A percentile compares a stretch with the other conserved stretches of the same genome.
Evolutionary conservation across 306 rosid genomes (phyloP).

Genomic region (Argentina anserina): DNA sequence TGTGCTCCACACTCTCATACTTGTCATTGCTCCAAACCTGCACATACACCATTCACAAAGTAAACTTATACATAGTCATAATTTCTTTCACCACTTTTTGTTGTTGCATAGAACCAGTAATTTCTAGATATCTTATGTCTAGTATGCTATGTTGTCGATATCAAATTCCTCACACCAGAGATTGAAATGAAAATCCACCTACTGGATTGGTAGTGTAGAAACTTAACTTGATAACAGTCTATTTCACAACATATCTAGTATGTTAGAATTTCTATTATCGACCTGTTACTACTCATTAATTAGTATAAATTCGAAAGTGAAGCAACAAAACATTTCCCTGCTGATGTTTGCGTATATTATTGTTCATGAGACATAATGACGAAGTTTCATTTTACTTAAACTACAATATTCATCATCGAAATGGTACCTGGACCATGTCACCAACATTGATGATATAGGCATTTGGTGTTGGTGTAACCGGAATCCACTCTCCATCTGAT

Average conservation of each 20-base stretch:
- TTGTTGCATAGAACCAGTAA: background rate
- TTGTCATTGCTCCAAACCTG: constrained; percentile 88
- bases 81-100: background rate
- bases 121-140: background rate
- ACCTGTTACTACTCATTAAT: background rate
- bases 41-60: background rate
- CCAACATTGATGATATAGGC: constrained; percentile 72
- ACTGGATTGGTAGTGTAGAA: background rate
- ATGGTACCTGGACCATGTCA: constrained; percentile 61
- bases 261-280: background rate
- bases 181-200: background rate
- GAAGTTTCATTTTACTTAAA: background rate
- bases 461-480: constrained; percentile 53
- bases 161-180: background rate
- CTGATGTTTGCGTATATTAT: background rate
- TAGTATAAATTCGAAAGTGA: background rate
- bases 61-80: background rate
- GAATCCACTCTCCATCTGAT: constrained; percentile 68
- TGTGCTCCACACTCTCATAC: constrained; percentile 75
- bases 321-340: background rate
- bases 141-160: background rate
- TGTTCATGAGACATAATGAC: background rate
- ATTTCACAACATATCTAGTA: background rate
- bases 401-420: background rate
- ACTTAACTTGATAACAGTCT: background rate